Percentiles rank a stretch among this genome's conserved stretches.
These are phyloP conservation scores for Chrysosporium queenslandicum DNA, from an alignment of 2,329 filamentous ascomycete species.

Conservation along the genomic window DNA sequence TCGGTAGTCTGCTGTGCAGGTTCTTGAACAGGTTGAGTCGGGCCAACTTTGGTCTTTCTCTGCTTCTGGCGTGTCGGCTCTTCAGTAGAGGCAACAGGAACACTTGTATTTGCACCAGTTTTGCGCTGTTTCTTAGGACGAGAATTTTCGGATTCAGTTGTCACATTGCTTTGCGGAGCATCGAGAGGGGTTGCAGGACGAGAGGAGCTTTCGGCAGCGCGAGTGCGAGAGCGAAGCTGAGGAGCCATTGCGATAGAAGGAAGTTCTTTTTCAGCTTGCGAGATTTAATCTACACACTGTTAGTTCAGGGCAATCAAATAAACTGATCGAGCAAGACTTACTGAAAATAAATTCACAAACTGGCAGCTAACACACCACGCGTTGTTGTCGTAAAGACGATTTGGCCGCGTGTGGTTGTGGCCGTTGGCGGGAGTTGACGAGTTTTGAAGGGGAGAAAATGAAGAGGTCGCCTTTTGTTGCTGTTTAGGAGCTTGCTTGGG, in stretches of 20 bases:
- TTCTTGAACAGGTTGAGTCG: background rate
- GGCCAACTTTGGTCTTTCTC: constrained; percentile 13
- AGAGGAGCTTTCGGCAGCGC: constrained; percentile 25
- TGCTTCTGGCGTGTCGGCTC: constrained; percentile 17
- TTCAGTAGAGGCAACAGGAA: constrained; percentile 9
- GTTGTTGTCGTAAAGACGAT: constrained; percentile 26
- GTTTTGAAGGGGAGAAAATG: constrained; percentile 13
- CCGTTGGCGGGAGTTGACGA: constrained; percentile 12
- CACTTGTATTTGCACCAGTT: constrained; percentile 19
- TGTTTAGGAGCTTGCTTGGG: background rate
- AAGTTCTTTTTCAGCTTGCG: constrained; percentile 14
- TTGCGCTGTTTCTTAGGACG: constrained; percentile 28
- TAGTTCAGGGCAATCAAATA: constrained; percentile 18
- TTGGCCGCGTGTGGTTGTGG: constrained; percentile 25
- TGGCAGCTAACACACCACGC: constrained; percentile 25
- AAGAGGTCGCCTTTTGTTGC: constrained; percentile 3
- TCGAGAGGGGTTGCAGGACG: constrained; percentile 27
- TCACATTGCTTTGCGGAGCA: constrained; percentile 19
- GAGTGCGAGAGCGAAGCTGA: constrained; percentile 30
- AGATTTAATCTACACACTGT: constrained; percentile 20
- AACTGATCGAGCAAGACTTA: constrained; percentile 18
- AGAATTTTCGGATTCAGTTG: constrained; percentile 24
- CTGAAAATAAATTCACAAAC: constrained; percentile 20
- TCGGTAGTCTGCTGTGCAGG: background rate
- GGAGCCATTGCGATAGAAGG: constrained; percentile 24